Evolutionary conservation across 163 green algal species (phyloP).

Genomic region (Picocystis sp.): DNA sequence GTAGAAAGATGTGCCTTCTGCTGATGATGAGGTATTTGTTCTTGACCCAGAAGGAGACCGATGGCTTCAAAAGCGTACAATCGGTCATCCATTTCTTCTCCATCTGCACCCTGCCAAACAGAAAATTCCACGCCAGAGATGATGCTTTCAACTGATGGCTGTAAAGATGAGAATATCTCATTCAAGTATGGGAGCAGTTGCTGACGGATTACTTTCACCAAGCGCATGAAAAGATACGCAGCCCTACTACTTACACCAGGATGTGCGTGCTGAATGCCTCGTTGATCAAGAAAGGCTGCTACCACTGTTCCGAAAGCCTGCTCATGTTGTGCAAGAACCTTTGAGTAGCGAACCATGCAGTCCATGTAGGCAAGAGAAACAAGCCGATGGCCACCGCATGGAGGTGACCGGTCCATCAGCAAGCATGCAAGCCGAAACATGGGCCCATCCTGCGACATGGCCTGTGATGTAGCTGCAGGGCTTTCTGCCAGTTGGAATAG

Average conservation of each 20-base stretch:
- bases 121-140: conserved; percentile 10
- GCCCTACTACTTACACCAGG: conserved; percentile 30
- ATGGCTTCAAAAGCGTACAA: conserved; percentile 81
- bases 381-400: conserved; percentile 44
- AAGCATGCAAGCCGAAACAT: conserved; percentile 41
- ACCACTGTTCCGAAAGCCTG: conserved; percentile 27
- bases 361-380: conserved; percentile 69
- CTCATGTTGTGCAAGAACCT: conserved; percentile 6
- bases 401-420: conserved; percentile 31
- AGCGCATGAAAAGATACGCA: conserved; percentile 79
- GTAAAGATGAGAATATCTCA: conserved; percentile 35
- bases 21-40: conserved; percentile 41
- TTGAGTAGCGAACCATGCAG: conserved; percentile 45
- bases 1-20: conserved; percentile 36
- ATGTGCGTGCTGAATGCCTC: conserved; percentile 52
- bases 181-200: conserved; percentile 35
- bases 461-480: conserved; percentile 10
- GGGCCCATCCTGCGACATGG: conserved; percentile 21
- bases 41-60: conserved; percentile 61
- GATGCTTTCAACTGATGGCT: conserved; percentile 44
- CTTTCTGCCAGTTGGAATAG: conserved; percentile 83
- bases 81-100: conserved; percentile 43
- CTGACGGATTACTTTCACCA: conserved; percentile 52
- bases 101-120: background rate
- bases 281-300: conserved; percentile 45